phyloP scores from a whole-genome alignment of 2,329 filamentous ascomycete species.

The Claviceps spartinae region DNA sequence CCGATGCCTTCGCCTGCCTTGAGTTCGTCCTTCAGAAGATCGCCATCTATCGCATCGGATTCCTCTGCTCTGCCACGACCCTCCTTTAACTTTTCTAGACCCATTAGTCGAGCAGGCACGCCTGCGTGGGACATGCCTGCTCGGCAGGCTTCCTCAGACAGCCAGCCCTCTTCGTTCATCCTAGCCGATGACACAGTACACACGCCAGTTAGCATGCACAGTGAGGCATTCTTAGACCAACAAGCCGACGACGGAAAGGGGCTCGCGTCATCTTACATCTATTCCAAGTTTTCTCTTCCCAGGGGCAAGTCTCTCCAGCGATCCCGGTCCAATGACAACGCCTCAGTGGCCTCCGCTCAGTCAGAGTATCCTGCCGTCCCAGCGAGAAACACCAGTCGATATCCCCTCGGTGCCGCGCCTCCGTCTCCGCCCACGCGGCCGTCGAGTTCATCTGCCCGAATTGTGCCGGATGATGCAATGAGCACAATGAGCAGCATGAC shows the following conservation, averaged over 20 bases:
- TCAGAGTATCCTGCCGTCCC: slow-evolving; percentile 44
- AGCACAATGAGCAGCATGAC: slow-evolving; percentile 19
- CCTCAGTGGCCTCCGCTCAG: slow-evolving; percentile 39
- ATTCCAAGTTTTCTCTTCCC: slow-evolving; percentile 73
- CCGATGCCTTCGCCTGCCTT: slow-evolving; percentile 41
- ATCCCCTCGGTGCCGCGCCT: slow-evolving; percentile 35
- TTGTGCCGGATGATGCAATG: slow-evolving; percentile 23
- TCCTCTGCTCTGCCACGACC: slow-evolving; percentile 59
- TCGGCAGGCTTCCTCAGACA: slow-evolving; percentile 52
- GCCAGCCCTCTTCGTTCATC: slow-evolving; percentile 50
- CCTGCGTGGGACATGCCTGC: slow-evolving; percentile 43
- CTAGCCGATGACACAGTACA: slow-evolving; percentile 51
- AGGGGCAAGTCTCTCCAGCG: slow-evolving; percentile 69
- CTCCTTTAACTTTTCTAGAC: slow-evolving; percentile 87
- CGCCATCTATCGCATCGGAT: slow-evolving; percentile 76
- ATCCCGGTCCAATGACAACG: slow-evolving; percentile 43
- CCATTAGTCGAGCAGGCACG: slow-evolving; percentile 61
- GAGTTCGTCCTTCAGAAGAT: slow-evolving; percentile 50
- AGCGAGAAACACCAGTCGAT: slow-evolving; percentile 29
- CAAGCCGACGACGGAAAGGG: slow-evolving; percentile 30
- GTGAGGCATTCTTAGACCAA: slow-evolving; percentile 50
- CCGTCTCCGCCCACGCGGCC: slow-evolving; percentile 49
- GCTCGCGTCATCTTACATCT: slow-evolving; percentile 63
- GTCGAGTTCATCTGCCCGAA: slow-evolving; percentile 37
- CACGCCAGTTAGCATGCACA: slow-evolving; percentile 60